phyloP scores from a whole-genome alignment of 2,329 filamentous ascomycete genomes.

The Trichophyton verrucosum region DNA sequence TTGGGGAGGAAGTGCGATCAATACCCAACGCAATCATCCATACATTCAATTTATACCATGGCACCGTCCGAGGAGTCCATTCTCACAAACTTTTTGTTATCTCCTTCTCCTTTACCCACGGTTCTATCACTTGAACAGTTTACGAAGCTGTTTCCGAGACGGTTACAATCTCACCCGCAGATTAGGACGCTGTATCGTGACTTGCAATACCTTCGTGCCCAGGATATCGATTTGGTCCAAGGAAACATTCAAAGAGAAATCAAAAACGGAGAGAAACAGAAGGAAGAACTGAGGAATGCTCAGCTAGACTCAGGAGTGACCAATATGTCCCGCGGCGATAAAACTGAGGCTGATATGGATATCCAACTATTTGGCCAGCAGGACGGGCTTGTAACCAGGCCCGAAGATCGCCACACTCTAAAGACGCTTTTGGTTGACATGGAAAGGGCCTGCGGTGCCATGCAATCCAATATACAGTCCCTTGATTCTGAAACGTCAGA shows the following conservation, averaged over 20 bases:
- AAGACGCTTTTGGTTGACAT: conserved; percentile 56
- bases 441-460: conserved; percentile 49
- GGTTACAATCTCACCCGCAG: conserved; percentile 52
- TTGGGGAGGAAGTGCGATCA: not conserved
- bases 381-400: conserved; percentile 21
- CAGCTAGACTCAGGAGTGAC: conserved; percentile 23
- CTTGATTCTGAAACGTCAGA: conserved; percentile 53
- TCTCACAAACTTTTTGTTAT: conserved; percentile 63
- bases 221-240: conserved; percentile 54
- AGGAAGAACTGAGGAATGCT: conserved; percentile 27
- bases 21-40: not conserved
- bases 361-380: conserved; percentile 48
- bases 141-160: conserved; percentile 59
- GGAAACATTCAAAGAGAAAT: conserved; percentile 36
- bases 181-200: conserved; percentile 64
- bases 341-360: conserved; percentile 35
- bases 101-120: conserved; percentile 60
- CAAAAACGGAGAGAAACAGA: conserved; percentile 26
- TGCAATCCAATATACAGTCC: conserved; percentile 55
- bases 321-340: conserved; percentile 22
- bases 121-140: conserved; percentile 65
- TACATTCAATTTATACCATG: conserved; percentile 37
- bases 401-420: conserved; percentile 47
- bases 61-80: conserved; percentile 62
- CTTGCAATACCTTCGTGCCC: conserved; percentile 60